These are phyloP conservation scores for Eucommia ulmoides DNA, from an alignment of 257 asterid species.

Conservation along the genomic window DNA sequence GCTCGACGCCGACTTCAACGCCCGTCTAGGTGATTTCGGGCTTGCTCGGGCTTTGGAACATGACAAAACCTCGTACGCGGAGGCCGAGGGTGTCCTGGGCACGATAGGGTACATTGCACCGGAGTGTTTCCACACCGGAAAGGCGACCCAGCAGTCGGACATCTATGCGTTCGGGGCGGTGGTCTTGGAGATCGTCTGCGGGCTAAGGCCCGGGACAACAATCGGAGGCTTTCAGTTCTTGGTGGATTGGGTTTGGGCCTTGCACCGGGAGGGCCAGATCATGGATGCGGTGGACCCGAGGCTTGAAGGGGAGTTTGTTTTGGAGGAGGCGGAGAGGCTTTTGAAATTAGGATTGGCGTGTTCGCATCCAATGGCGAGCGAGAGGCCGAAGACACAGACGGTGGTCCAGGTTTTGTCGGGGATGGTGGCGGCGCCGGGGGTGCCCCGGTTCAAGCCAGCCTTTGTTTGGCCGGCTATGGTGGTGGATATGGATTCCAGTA, in stretches of 20 bases:
- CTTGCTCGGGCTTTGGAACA: conserved; percentile 22
- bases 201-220: conserved; percentile 48
- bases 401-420: conserved; percentile 58
- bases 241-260: conserved; percentile 82
- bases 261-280: conserved; percentile 53
- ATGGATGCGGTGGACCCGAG: conserved; percentile 60
- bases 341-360: conserved; percentile 67
- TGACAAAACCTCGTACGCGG: conserved; percentile 69
- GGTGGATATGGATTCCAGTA: conserved; percentile 3
- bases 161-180: conserved; percentile 66
- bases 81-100: conserved; percentile 68
- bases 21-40: conserved; percentile 92
- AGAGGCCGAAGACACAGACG: conserved; percentile 15
- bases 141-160: not conserved
- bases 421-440: conserved; percentile 37
- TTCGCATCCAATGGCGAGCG: conserved; percentile 52
- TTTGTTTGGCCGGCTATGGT: conserved; percentile 64
- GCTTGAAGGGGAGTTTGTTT: conserved; percentile 32
- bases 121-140: conserved; percentile 15
- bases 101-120: conserved; percentile 95
- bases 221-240: conserved; percentile 2
- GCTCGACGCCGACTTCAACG: conserved; percentile 75
- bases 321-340: conserved; percentile 55
- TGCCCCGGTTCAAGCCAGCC: conserved; percentile 77
- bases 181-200: conserved; percentile 58